phyloP scores from a whole-genome alignment of 2,329 filamentous ascomycete species.

The Knufia petricola region DNA sequence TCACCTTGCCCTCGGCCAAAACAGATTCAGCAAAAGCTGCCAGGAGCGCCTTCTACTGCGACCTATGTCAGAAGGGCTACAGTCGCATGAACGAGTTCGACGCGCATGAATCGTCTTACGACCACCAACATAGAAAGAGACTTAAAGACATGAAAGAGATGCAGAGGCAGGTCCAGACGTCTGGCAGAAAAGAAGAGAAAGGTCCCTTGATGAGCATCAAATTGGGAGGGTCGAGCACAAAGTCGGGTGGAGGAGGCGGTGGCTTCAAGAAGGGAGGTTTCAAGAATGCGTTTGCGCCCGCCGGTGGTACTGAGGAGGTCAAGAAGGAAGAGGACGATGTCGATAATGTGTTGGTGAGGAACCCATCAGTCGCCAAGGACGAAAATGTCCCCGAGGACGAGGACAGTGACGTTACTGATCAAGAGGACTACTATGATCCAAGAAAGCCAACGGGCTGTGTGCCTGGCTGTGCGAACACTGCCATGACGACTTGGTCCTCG shows the following conservation, averaged over 20 bases:
- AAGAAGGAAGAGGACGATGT: constrained; percentile 33
- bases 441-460: constrained; percentile 42
- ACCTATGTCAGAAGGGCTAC: constrained; percentile 88
- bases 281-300: constrained; percentile 56
- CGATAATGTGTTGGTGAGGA: constrained; percentile 26
- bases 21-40: constrained; percentile 63
- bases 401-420: constrained; percentile 59
- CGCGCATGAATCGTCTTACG: constrained; percentile 85
- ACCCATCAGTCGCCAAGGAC: constrained; percentile 27
- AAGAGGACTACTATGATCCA: constrained; percentile 49
- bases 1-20: constrained; percentile 38
- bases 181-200: constrained; percentile 35
- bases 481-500: neutral
- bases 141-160: constrained; percentile 39
- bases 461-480: constrained; percentile 25
- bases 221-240: constrained; percentile 29
- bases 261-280: constrained; percentile 74
- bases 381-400: constrained; percentile 37
- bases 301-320: constrained; percentile 23
- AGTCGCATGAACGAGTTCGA: constrained; percentile 93
- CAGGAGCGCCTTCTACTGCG: constrained; percentile 70
- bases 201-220: constrained; percentile 32
- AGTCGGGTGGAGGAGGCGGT: constrained; percentile 44
- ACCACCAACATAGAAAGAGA: constrained; percentile 83
- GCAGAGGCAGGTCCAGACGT: constrained; percentile 28